Evolutionary conservation across 805 yeast species (phyloP).

Genomic region (Jamesozyma rosinii): DNA sequence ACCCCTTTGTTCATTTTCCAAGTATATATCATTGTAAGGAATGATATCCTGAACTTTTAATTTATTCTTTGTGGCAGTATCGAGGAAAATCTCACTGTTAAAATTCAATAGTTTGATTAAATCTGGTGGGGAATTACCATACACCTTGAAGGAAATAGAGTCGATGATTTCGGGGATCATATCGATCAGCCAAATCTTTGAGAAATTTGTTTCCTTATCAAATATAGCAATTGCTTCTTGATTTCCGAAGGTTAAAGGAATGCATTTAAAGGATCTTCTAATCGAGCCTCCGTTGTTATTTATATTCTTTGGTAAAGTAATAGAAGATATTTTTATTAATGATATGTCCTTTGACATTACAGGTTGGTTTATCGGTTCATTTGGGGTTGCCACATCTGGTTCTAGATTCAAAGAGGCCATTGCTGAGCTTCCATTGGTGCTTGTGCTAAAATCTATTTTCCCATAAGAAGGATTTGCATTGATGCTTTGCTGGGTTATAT

Average conservation of each 20-base stretch:
- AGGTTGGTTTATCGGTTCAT: constrained; percentile 17
- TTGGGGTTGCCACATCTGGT: constrained; percentile 9
- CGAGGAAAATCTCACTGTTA: neutral
- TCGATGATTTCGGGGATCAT: constrained; percentile 19
- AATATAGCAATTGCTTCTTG: constrained; percentile 56
- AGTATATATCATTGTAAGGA: neutral
- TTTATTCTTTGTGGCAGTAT: neutral
- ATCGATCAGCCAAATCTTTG: constrained; percentile 41
- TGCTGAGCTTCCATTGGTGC: constrained; percentile 7
- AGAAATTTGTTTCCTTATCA: constrained; percentile 34
- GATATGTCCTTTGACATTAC: constrained; percentile 57
- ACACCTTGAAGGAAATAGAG: constrained; percentile 21
- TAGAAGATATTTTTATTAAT: constrained; percentile 49
- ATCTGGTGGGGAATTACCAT: constrained; percentile 23
- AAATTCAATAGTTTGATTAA: constrained; percentile 12
- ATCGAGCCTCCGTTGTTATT: constrained; percentile 25
- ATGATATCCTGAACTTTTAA: neutral
- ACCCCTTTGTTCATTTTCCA: constrained; percentile 10
- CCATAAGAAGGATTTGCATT: neutral
- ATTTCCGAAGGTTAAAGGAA: constrained; percentile 33
- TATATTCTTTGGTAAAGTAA: constrained; percentile 27
- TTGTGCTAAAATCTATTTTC: neutral
- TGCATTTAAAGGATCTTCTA: constrained; percentile 12
- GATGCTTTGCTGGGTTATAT: neutral
- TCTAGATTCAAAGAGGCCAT: constrained; percentile 20